Base-by-base conservation (phyloP, 257 asterid species). In the Scutellaria galericulata region DNA sequence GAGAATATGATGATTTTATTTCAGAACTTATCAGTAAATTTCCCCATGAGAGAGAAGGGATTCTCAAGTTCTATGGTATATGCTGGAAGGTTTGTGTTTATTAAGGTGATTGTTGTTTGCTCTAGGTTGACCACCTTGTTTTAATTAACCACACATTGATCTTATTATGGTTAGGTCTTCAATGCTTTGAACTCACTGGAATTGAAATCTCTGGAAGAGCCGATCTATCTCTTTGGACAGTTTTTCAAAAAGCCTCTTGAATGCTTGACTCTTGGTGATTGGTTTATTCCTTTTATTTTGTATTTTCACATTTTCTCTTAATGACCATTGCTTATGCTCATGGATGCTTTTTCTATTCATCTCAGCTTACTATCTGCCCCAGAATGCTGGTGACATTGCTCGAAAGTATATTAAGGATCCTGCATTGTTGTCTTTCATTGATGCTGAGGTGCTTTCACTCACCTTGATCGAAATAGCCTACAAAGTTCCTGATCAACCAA, bases 81-180 rank as follows among this genome's bases (percentile, higher is more conserved):
- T 95, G 99, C 86, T 95, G 99, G 99, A 90, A 95, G 99, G 99
- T 91, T 81, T 75, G 95, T 91, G 70, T 81, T 72, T 62, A 68
- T 87, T 80, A 75, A 79, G 90, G 83, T 79, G 79, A 80, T 82
- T 66, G 55, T 66, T 75, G 71, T 83, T 80, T 77, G 81, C 78
- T 65, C 65, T 77, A 55, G 64, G 18, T 18, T 72, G 20, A 65
- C 80, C 53, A 11, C 45, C 42, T 46, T 52, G 67, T 68, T 63
- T 42, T 70, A 59, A 27, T 48, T 50, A 56, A 77, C 73, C 84
- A 77, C 66, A 66, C 69, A 48, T 72, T 80, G 78, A 60, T 72
- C 51, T 18, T 75, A 75, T 75, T 82, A n/a, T 80, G 73, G 59
- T 55, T 75, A 95, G 99, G 85, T 95, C 70, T 95, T 92, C 86